Evolutionary conservation across 192 early-diverging fungal species (phyloP), one percentile per base, ranked within the genome.

Genomic region (Paraglomus occultum): DNA sequence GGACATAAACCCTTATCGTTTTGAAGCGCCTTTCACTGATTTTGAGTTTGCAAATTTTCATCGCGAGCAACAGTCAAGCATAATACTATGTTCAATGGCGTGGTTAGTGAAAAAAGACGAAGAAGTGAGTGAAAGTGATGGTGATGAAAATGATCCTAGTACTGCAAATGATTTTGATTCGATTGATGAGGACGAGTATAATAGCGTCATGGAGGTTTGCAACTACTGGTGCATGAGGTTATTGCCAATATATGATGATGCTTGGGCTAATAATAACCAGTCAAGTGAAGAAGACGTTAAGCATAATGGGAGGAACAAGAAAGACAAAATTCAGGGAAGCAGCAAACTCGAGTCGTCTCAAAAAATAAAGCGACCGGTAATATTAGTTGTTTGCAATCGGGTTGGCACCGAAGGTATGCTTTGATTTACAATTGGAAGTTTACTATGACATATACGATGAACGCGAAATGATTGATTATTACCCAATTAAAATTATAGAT

Each of bases 1-100:
- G 92, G 92, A 94, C 76, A 38, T 94, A 17, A 94, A 93, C 66
- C 92, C 91, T 4, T 89, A 87, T 58, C 73, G 79, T 47, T 93
- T 92, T 75, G 69, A 83, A 71, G 59, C 87, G 2, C 71, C 77
- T 1, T 93, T 91, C 69, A 73, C 73, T 47, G 84, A 69, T 38
- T 92, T 78, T 69, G 92, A 93, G 71, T 93, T 91, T 74, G 85
- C 85, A 1, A 80, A 63, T 39, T 93, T 76, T 59, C 91, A 92
- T 62, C 4, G 76, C 1, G 31, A 76, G 1, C 60, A 87, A 42
- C 72, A 75, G 14, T 66, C 84, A 5, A 48, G 82, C 5, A 54
- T 89, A 5, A 46, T 92, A 7, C 67, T 89, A 8, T 83, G 80
- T 49, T 84, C 84, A 1, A 93, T 90, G 88, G 83, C 89, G 0